phyloP scores from a whole-genome alignment of 139 green algal genomes.

The Diplosphaera chodatii region DNA sequence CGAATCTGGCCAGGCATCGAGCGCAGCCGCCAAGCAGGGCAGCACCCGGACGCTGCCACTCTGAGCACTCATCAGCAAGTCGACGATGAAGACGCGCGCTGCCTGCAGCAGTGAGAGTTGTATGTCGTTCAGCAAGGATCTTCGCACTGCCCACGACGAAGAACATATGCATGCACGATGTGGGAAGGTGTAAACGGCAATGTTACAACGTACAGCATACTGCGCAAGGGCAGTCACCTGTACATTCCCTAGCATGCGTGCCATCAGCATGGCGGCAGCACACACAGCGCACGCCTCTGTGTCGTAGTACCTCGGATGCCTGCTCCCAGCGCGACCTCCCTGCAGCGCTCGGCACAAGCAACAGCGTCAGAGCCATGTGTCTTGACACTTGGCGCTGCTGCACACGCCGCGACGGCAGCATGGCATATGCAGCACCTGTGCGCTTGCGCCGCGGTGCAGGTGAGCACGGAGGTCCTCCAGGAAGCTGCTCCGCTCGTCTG shows the following conservation, averaged over 20 bases:
- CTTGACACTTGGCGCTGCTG: too few species aligned
- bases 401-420: too few species aligned
- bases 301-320: background rate
- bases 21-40: background rate
- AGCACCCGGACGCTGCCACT: background rate
- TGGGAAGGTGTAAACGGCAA: too few species aligned
- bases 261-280: background rate
- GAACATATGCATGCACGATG: too few species aligned
- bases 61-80: background rate
- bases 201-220: too few species aligned
- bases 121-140: too few species aligned
- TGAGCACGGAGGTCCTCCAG: background rate
- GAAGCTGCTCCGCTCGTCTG: background rate
- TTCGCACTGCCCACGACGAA: too few species aligned
- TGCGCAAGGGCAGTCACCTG: background rate
- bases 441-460: background rate
- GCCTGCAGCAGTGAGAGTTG: background rate
- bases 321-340: background rate
- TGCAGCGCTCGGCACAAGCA: background rate
- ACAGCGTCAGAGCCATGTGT: too few species aligned
- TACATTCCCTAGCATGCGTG: background rate
- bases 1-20: background rate
- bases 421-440: background rate
- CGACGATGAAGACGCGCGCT: background rate
- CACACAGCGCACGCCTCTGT: constrained; percentile 1